Base-by-base conservation (phyloP, 805 yeast species). In the Lachancea thermotolerans region DNA sequence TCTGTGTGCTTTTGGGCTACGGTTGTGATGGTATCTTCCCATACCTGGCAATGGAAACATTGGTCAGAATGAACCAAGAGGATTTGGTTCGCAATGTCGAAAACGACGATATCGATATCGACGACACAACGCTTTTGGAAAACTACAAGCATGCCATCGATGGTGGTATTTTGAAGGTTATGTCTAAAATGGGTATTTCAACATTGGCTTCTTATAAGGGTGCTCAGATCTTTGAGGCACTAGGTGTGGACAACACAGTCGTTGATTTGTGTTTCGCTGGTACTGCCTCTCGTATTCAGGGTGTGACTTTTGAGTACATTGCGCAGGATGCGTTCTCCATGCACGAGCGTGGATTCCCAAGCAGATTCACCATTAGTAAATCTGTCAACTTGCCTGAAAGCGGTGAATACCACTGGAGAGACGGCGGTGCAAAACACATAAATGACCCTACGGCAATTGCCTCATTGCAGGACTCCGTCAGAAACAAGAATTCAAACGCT, bases 111-210 rank as follows among this genome's bases (percentile, higher is more conserved):
- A 37, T 45, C 32, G 28, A 44, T 8, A 64, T 85, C 44, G 60
- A 81, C 14, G 80, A 81, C 51, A 78, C 76, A 29, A 62, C 77
- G 54, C 74, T 89, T 48, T 67, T 90, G 50, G 73, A 73, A 42
- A 91, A 91, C 72, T 91, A 88, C 71, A 85, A 83, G 62, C 74
- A 79, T 54, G 83, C 97, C 10, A 74, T 86, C 48, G 95, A 91
- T 62, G 84, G 88, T 45, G 98, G 98, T 68, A 83, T 91, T 56
- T 72, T 88, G 58, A 91, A 93, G 73, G 97, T 93, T 49, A 91
- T 91, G 99, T 88, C 97, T 32, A 91, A 93, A 75, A 93, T 91
- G 98, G 99, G 99, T 74, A 93, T 91, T 57, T 90, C 98, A 29
- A 93, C 99, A 28, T 74, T 91, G 64, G 96, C 97, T 10, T 87